These are phyloP conservation scores for Gracilaria gracilis DNA, from an alignment of 23 red algal genomes.

Conservation along the genomic window DNA sequence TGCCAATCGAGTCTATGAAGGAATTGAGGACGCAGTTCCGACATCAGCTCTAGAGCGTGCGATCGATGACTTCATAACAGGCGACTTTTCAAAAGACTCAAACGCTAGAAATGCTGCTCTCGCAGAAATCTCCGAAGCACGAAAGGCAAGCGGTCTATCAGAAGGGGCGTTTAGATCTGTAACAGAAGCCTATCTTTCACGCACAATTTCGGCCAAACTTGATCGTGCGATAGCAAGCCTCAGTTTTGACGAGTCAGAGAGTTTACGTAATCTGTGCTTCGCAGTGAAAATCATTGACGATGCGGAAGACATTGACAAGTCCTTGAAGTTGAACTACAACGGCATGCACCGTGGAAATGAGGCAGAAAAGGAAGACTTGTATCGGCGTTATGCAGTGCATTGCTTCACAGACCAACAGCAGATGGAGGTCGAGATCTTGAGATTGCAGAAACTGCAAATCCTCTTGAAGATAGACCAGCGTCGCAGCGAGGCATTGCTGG, in stretches of 20 bases:
- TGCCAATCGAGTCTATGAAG: neutral
- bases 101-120: slow-evolving; percentile 10
- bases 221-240: slow-evolving; percentile 60
- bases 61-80: slow-evolving; percentile 33
- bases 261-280: slow-evolving; percentile 24
- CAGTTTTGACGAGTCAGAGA: slow-evolving; percentile 49
- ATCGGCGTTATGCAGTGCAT: slow-evolving; percentile 76
- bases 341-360: slow-evolving; percentile 49
- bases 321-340: slow-evolving; percentile 47
- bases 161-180: slow-evolving; percentile 21
- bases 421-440: slow-evolving; percentile 51
- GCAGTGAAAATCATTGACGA: slow-evolving; percentile 48
- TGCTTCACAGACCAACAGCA: slow-evolving; percentile 62
- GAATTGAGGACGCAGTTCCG: slow-evolving; percentile 46
- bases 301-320: slow-evolving; percentile 27
- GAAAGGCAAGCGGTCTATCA: slow-evolving; percentile 43
- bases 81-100: slow-evolving; percentile 7
- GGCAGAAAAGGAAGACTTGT: slow-evolving; percentile 65
- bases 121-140: slow-evolving; percentile 4
- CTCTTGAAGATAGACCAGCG: slow-evolving; percentile 46
- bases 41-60: slow-evolving; percentile 35
- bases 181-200: slow-evolving; percentile 47
- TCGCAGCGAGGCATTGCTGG: slow-evolving; percentile 61
- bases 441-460: slow-evolving; percentile 65
- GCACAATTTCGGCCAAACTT: slow-evolving; percentile 49